Percentiles rank a stretch among this genome's conserved stretches.
These are phyloP conservation scores for Neopestalotiopsis sp. DNA, from an alignment of 2,329 filamentous ascomycete species.

Conservation along the genomic window DNA sequence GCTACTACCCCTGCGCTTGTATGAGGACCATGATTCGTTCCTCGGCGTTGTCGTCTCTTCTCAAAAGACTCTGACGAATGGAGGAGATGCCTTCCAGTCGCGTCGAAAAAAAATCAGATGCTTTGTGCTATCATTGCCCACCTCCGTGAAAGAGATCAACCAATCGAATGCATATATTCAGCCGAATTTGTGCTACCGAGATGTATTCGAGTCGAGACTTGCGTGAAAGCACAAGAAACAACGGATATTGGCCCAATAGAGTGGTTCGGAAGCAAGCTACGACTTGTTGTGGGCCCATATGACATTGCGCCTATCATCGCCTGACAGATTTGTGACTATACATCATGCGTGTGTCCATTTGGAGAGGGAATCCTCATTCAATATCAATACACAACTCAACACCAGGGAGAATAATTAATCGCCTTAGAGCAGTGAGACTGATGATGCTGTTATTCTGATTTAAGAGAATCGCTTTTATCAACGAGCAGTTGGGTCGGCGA, in stretches of 20 bases:
- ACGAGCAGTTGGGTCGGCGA: constrained; percentile 3
- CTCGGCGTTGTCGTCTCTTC: background rate
- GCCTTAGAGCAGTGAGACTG: too few species aligned
- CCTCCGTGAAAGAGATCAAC: background rate
- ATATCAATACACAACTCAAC: background rate
- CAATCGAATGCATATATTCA: background rate
- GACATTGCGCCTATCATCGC: too few species aligned
- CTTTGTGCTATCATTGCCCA: background rate
- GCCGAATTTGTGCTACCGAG: background rate
- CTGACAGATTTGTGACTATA: too few species aligned
- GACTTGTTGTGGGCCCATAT: too few species aligned
- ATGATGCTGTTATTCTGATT: too few species aligned
- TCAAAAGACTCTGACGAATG: background rate
- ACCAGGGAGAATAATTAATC: too few species aligned
- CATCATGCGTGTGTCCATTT: background rate
- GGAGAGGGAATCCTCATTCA: background rate
- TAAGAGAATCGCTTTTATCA: background rate
- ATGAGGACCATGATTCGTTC: background rate
- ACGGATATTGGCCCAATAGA: too few species aligned
- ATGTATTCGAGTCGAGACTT: background rate
- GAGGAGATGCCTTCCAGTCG: background rate
- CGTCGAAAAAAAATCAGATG: background rate
- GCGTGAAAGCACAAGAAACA: too few species aligned
- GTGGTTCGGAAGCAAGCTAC: too few species aligned
- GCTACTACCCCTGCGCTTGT: background rate